phyloP scores from a whole-genome alignment of 495 filamentous ascomycete species.

The Penicillium diatomitis region DNA sequence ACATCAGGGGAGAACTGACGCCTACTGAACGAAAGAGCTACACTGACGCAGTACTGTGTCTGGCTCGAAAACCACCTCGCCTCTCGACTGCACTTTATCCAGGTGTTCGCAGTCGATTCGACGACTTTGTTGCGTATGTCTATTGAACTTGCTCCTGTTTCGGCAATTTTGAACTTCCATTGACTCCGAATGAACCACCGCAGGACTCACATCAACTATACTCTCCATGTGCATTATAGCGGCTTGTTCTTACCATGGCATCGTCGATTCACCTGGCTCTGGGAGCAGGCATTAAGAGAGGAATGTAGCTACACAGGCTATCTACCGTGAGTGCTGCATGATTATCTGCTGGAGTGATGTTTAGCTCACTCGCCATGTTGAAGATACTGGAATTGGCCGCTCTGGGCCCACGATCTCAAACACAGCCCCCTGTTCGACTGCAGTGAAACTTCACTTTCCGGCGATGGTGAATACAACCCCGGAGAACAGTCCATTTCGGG shows the following conservation, averaged over 20 bases:
- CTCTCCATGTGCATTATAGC: conserved; percentile 24
- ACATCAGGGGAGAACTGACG: conserved; percentile 30
- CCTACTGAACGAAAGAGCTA: conserved; percentile 32
- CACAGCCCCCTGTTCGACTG: conserved; percentile 40
- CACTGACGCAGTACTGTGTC: conserved; percentile 38
- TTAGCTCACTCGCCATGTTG: background rate
- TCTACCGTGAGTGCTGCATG: conserved; percentile 20
- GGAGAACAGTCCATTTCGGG: conserved; percentile 16
- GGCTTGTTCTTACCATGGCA: conserved; percentile 57
- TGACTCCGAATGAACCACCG: conserved; percentile 7
- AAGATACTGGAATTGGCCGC: conserved; percentile 46
- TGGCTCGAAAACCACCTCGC: conserved; percentile 33
- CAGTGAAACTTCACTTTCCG: conserved; percentile 30
- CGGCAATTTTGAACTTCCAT: background rate
- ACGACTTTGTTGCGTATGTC: conserved; percentile 44
- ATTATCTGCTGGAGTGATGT: background rate
- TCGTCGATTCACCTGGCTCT: conserved; percentile 50
- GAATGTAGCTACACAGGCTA: conserved; percentile 59
- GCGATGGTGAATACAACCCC: conserved; percentile 38
- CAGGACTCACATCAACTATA: conserved; percentile 43
- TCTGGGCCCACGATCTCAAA: conserved; percentile 24
- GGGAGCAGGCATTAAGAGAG: conserved; percentile 54
- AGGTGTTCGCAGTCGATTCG: conserved; percentile 41
- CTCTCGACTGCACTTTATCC: conserved; percentile 35
- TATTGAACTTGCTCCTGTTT: background rate